Conservation (phyloP, 2,329 filamentous ascomycete genomes). For the Monilinia aucupariae region DNA sequence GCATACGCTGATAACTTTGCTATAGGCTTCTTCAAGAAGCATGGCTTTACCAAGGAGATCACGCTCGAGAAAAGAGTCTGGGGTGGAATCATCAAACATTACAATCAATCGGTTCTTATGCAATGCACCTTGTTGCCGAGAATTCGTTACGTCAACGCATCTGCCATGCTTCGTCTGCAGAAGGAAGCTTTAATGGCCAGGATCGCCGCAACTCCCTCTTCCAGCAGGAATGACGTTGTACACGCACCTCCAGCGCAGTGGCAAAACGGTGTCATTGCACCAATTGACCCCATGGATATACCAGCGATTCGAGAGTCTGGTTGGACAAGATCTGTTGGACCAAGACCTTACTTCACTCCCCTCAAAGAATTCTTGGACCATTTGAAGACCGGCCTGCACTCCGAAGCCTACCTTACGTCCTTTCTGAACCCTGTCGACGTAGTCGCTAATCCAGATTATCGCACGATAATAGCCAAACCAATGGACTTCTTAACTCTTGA, state of each 20-base stretch:
- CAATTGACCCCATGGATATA: background rate
- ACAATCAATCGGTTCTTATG: background rate
- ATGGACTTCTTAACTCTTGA: constrained; percentile 4
- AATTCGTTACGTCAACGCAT: background rate
- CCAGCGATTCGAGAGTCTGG: background rate
- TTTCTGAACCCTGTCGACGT: background rate
- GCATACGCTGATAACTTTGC: background rate
- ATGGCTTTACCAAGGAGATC: background rate
- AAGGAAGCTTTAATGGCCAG: background rate
- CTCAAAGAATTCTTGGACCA: background rate
- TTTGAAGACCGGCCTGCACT: background rate
- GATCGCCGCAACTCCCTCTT: background rate
- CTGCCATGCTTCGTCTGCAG: constrained; percentile 5
- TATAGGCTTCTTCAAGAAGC: background rate
- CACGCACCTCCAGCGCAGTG: background rate
- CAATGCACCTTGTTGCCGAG: background rate
- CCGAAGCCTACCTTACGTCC: background rate
- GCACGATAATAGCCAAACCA: background rate
- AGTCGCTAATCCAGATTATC: background rate
- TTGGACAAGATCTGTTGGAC: background rate
- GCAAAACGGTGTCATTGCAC: background rate
- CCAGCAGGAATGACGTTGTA: background rate
- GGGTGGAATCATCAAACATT: constrained; percentile 1
- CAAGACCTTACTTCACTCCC: background rate
- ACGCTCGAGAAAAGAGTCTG: background rate